Evolutionary conservation across 164 flowering plant species (phyloP).

Genomic region (Magnolia changhungtana): DNA sequence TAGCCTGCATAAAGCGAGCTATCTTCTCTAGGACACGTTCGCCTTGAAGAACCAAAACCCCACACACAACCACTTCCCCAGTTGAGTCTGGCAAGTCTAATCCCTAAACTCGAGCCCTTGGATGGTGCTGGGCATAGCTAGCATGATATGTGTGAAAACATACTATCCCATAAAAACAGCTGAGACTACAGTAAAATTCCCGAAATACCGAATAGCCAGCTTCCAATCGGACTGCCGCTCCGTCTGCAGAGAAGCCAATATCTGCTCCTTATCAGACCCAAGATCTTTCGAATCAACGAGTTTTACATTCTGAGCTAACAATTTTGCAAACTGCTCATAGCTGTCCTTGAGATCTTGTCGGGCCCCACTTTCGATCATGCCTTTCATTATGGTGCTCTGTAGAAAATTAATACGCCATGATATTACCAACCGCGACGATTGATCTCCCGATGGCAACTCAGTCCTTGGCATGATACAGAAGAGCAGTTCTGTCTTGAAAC

Average conservation of each 20-base stretch:
- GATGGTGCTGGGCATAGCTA: constrained; percentile 52
- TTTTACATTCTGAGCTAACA: constrained; percentile 54
- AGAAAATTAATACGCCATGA: constrained; percentile 91
- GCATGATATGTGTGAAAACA: constrained; percentile 60
- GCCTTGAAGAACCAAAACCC: constrained; percentile 78
- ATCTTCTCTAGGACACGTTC: constrained; percentile 59
- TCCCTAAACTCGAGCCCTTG: constrained; percentile 96
- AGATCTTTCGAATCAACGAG: constrained; percentile 56
- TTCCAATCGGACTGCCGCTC: constrained; percentile 79
- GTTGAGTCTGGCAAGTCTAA: constrained; percentile 94
- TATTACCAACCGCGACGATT: constrained; percentile 61
- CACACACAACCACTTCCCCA: constrained; percentile 81
- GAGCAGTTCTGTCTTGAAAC: constrained; percentile 70
- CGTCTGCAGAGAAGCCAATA: constrained; percentile 73
- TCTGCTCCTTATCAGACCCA: constrained; percentile 67
- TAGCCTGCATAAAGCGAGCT: constrained; percentile 87
- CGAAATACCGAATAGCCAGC: constrained; percentile 71
- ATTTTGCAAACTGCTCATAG: constrained; percentile 48
- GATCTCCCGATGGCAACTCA: constrained; percentile 72
- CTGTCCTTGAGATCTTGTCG: constrained; percentile 80
- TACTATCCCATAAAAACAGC: constrained; percentile 61
- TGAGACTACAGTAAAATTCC: constrained; percentile 69
- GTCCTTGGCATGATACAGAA: constrained; percentile 81
- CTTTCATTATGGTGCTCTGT: constrained; percentile 93
- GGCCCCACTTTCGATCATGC: constrained; percentile 92